Percentiles rank a stretch among this genome's conserved stretches.
Evolutionary conservation across 768 basidiomycete genomes (phyloP).

Genomic region (Kwoniella sp.): DNA sequence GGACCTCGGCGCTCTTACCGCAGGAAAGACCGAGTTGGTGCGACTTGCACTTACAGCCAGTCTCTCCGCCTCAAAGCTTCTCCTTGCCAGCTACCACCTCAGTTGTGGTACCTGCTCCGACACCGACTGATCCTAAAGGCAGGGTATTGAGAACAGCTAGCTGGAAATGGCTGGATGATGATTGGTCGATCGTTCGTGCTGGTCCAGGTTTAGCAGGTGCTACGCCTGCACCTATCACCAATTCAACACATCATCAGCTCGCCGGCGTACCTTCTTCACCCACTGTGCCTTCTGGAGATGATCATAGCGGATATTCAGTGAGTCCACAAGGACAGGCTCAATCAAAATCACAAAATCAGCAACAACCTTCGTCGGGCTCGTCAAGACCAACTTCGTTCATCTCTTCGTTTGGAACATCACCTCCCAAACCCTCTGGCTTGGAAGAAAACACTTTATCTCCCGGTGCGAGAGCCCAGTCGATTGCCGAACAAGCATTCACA

Average conservation of each 20-base stretch:
- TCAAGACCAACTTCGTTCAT: constrained; percentile 21
- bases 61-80: constrained; percentile 68
- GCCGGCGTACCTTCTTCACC: constrained; percentile 13
- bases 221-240: constrained; percentile 2
- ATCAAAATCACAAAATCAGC: neutral
- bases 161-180: constrained; percentile 89
- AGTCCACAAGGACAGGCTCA: neutral
- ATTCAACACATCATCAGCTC: neutral
- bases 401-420: constrained; percentile 27
- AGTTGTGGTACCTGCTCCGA: constrained; percentile 51
- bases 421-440: constrained; percentile 10
- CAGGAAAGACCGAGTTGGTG: constrained; percentile 86
- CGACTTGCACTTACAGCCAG: constrained; percentile 70
- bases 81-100: constrained; percentile 64
- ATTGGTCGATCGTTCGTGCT: constrained; percentile 73
- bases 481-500: constrained; percentile 57
- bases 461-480: constrained; percentile 34
- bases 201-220: constrained; percentile 22
- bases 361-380: neutral
- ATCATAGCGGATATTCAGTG: constrained; percentile 24
- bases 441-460: constrained; percentile 16
- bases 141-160: constrained; percentile 71
- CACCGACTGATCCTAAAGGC: constrained; percentile 43
- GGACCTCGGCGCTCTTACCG: constrained; percentile 88
- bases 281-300: constrained; percentile 60